Evolutionary conservation across 768 basidiomycete species (phyloP).

Genomic region (Amanita thiersii): DNA sequence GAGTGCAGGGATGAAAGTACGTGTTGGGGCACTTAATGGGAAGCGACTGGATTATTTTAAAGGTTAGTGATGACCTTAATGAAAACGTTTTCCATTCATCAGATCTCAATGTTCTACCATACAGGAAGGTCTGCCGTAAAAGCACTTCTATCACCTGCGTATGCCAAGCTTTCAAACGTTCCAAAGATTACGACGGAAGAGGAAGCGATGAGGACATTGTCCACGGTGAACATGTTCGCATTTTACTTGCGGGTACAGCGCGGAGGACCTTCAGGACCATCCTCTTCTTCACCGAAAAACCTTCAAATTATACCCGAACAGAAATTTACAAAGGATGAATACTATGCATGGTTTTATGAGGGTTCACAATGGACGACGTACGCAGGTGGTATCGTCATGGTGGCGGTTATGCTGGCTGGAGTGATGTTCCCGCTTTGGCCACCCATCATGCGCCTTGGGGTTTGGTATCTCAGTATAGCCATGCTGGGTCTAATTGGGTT

Average conservation of each 20-base stretch:
- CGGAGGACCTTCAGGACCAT: constrained; percentile 53
- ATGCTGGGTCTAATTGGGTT: constrained; percentile 83
- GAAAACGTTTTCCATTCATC: neutral
- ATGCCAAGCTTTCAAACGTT: constrained; percentile 76
- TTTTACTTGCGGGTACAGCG: constrained; percentile 93
- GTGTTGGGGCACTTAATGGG: constrained; percentile 86
- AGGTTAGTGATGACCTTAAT: constrained; percentile 43
- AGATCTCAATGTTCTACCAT: neutral
- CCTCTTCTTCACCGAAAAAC: constrained; percentile 69
- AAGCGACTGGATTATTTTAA: constrained; percentile 98
- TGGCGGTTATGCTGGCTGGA: constrained; percentile 86
- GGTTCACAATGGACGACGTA: constrained; percentile 92
- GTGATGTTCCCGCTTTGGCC: constrained; percentile 99
- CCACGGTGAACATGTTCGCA: constrained; percentile 67
- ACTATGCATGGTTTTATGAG: constrained; percentile 97
- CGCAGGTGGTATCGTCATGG: constrained; percentile 86
- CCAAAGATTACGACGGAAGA: constrained; percentile 67
- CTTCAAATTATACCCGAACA: constrained; percentile 79
- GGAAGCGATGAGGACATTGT: constrained; percentile 64
- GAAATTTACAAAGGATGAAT: constrained; percentile 66
- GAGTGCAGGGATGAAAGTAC: constrained; percentile 79
- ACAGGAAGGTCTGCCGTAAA: constrained; percentile 90
- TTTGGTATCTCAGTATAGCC: constrained; percentile 89
- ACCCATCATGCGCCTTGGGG: constrained; percentile 82
- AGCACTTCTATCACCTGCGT: constrained; percentile 88